Percentiles rank a stretch among this genome's conserved stretches.
Conservation (phyloP, 169 alveolate species). For the Cryptosporidium ryanae region DNA sequence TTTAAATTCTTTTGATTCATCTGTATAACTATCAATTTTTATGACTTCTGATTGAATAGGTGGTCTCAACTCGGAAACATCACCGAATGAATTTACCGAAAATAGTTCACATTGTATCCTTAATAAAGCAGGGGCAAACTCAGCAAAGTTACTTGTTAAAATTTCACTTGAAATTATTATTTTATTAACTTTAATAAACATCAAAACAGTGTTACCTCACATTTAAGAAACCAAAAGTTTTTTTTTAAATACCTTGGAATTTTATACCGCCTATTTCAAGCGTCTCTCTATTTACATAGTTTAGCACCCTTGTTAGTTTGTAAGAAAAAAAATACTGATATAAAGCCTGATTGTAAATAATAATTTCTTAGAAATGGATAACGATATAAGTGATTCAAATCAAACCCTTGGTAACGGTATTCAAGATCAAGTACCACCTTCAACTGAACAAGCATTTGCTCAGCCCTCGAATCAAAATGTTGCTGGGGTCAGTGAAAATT, state of each 20-base stretch:
- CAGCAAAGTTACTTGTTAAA: too few relatives aligned
- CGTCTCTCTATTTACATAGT: too few relatives aligned
- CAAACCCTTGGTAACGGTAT: slow-evolving; percentile 2
- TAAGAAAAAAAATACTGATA: neutral
- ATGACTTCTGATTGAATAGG: slow-evolving; percentile 3
- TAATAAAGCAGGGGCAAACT: slow-evolving; percentile 18
- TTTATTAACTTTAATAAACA: slow-evolving; percentile 7
- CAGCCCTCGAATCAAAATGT: slow-evolving; percentile 4
- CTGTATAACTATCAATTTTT: neutral
- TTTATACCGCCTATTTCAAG: too few relatives aligned
- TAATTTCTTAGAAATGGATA: slow-evolving; percentile 5
- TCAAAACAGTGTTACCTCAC: neutral
- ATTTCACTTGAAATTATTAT: neutral
- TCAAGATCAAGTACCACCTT: slow-evolving; percentile 1
- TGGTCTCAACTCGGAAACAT: slow-evolving; percentile 6
- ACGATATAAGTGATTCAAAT: slow-evolving; percentile 11
- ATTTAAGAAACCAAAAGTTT: too few relatives aligned
- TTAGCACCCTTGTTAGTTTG: neutral
- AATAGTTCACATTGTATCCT: slow-evolving; percentile 56
- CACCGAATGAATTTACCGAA: slow-evolving; percentile 14
- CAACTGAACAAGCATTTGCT: neutral
- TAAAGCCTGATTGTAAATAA: neutral
- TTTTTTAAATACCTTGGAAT: too few relatives aligned
- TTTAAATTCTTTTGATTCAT: neutral
- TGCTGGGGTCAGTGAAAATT: neutral